Evolutionary conservation across 352 stramenopile species (phyloP).

Genomic region (Thraustochytrium sp.): DNA sequence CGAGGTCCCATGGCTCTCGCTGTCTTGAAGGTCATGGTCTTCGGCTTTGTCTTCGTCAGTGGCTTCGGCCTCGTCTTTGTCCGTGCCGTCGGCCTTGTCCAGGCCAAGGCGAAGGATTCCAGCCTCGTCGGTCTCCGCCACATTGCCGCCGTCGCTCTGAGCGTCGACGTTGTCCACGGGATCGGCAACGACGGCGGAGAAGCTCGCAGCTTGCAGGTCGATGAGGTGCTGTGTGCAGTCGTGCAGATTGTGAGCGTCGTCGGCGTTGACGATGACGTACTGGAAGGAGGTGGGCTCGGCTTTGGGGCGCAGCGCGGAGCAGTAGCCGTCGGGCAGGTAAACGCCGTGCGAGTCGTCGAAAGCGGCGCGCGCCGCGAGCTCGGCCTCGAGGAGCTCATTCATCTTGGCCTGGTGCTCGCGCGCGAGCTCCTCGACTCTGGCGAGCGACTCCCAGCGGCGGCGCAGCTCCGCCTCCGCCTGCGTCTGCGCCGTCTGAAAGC

Average conservation of each 20-base stretch:
- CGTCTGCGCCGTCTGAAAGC: background rate
- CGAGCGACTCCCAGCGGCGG: slow-evolving; percentile 16
- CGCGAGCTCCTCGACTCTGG: slow-evolving; percentile 6
- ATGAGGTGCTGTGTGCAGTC: slow-evolving; percentile 12
- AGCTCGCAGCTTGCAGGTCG: slow-evolving; percentile 3
- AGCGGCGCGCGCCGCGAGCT: background rate
- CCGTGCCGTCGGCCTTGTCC: too few relatives aligned
- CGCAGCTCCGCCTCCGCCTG: background rate
- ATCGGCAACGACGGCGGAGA: slow-evolving; percentile 3
- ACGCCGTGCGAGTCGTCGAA: slow-evolving; percentile 1
- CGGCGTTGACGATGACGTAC: slow-evolving; percentile 27
- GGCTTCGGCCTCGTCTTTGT: too few relatives aligned
- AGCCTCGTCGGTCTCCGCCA: too few relatives aligned
- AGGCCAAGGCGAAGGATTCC: too few relatives aligned
- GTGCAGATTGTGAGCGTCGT: slow-evolving; percentile 23
- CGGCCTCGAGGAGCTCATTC: background rate
- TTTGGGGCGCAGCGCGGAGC: background rate
- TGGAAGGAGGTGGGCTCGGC: slow-evolving; percentile 18
- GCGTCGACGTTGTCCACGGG: too few relatives aligned
- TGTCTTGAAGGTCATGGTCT: too few relatives aligned
- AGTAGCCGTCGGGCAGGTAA: slow-evolving; percentile 21
- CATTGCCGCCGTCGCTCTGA: too few relatives aligned
- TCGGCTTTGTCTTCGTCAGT: too few relatives aligned
- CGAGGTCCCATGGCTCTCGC: too few relatives aligned
- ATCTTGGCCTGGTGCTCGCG: background rate